Evolutionary conservation across 2,329 filamentous ascomycete species (phyloP).

Genomic region (Nigrospora sphaerica): DNA sequence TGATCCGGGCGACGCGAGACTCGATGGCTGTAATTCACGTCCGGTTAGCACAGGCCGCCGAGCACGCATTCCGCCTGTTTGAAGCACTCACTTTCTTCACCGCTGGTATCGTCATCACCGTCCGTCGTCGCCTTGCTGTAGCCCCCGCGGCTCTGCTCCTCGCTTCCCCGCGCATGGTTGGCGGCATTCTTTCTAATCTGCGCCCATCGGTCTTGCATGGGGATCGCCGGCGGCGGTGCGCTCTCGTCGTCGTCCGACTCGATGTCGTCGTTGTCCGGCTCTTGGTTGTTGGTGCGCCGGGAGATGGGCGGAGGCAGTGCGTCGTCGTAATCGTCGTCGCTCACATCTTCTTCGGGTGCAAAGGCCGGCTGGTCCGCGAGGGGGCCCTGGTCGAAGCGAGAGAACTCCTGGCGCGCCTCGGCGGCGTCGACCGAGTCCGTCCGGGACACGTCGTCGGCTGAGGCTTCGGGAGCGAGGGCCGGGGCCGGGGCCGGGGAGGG

Average conservation of each 20-base stretch:
- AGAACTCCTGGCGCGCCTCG: slow-evolving; percentile 54
- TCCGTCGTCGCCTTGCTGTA: slow-evolving; percentile 48
- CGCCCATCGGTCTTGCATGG: slow-evolving; percentile 77
- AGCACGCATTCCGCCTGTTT: not conserved
- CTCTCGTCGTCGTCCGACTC: slow-evolving; percentile 19
- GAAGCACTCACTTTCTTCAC: slow-evolving; percentile 53
- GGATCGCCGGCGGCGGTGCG: slow-evolving; percentile 22
- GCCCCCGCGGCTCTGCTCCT: slow-evolving; percentile 54
- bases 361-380: slow-evolving; percentile 82
- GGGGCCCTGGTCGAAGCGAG: slow-evolving; percentile 81
- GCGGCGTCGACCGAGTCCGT: slow-evolving; percentile 52
- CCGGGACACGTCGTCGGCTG: slow-evolving; percentile 40
- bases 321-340: slow-evolving; percentile 36
- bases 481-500: not conserved
- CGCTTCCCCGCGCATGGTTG: slow-evolving; percentile 60
- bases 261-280: slow-evolving; percentile 6
- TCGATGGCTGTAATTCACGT: slow-evolving; percentile 68
- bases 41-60: slow-evolving; percentile 14
- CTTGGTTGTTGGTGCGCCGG: slow-evolving; percentile 23
- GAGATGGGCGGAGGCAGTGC: slow-evolving; percentile 45
- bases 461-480: slow-evolving; percentile 32
- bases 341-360: slow-evolving; percentile 49
- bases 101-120: slow-evolving; percentile 82
- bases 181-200: slow-evolving; percentile 94
- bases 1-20: slow-evolving; percentile 93